Base-by-base conservation (phyloP, 257 asterid species). In the Solanum sparsipilum region DNA sequence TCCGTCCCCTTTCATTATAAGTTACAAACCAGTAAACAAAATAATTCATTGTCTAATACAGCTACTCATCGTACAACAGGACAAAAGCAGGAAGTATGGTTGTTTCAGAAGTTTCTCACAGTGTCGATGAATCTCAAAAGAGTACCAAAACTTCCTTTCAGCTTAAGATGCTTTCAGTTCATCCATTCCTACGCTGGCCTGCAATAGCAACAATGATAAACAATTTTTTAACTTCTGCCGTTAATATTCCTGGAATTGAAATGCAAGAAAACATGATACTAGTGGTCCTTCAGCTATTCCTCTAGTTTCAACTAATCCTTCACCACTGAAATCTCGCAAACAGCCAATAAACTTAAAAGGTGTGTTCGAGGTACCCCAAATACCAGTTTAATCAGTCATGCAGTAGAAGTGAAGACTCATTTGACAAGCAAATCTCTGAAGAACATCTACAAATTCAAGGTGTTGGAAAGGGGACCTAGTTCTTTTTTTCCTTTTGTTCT, bases 101-200 rank as follows among this genome's bases (percentile, higher is more conserved):
- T 60, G 73, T 73, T 48, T 86, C 84, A 73, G 13, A 68, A 29
- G 70, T 73, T 63, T 31, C 71, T 86, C 67, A 38, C 58, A 71
- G 48, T 31, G 48, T 34, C 23, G 34, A 32, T 86, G 27, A 65
- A 52, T 86, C 74, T 52, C 70, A 13, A 65, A n/a, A 32, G 58
- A 86, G 56, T 36, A 65, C 70, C 65, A 88, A 81, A 87, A 78
- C 79, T 56, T 63, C 71, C 88, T 85, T 86, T 67, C 84, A 39
- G 27, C 84, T 92, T 94, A 96, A 78, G 98, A 97, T 88, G 98
- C 98, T 92, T 96, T 96, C n/a, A 97, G 96, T 85, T 88, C 95
- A 90, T 97, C 98, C 93, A 97, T 87, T 87, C 99, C 98, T 72
- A 97, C 95, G 73, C 96, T 94, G 83, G 98, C 98, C 99, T 97